Evolutionary conservation across 768 basidiomycete species (phyloP), one percentile per base, ranked within the genome.

Genomic region (Boletus rubescentipes): DNA sequence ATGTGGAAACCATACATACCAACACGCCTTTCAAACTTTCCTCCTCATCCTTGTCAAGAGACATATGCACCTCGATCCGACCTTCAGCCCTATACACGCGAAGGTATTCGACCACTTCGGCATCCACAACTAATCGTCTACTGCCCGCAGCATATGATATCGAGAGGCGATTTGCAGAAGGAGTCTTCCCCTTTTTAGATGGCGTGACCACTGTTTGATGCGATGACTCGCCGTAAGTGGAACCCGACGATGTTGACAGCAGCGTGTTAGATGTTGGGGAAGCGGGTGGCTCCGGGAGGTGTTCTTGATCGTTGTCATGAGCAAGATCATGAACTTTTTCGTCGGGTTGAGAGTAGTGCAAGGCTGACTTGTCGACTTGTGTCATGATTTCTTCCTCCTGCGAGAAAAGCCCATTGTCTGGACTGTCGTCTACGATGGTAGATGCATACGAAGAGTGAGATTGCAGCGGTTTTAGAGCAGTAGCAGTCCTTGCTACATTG

Each of bases 121-220:
- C 90, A 68, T 98, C 88, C 53, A 98, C 78, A 26, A 97, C 87
- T 46, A 99, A 77, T 37, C 97, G 81, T 45, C 91, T 79, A 54
- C 87, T 87, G 46, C 93, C 93, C 40, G 87, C 87, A 51, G 93
- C 93, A 71, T 97, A 99, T 0, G 96, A 89, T 68, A 98, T 93
- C 9, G 95, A 97, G n/a, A 99, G 72, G 16, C 90, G 83, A 61
- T 91, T 92, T 30, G 89, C 86, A 38, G 89, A 90, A 9, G 89
- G 86, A 0, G 76, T 74, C 58, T 74, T 77, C 14, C 69, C 72
- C 18, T 69, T 63, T 58, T 79, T 80, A 11, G 60, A 49, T 32
- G 51, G 47, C 30, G 49, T 36, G 20, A 40, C 46, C 43, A 65
- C 55, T 45, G 66, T 72, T n/a, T 72, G 67, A 29, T 73, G 67